Evolutionary conservation across 805 yeast species (phyloP).

Genomic region (Cyberlindnera veronae): DNA sequence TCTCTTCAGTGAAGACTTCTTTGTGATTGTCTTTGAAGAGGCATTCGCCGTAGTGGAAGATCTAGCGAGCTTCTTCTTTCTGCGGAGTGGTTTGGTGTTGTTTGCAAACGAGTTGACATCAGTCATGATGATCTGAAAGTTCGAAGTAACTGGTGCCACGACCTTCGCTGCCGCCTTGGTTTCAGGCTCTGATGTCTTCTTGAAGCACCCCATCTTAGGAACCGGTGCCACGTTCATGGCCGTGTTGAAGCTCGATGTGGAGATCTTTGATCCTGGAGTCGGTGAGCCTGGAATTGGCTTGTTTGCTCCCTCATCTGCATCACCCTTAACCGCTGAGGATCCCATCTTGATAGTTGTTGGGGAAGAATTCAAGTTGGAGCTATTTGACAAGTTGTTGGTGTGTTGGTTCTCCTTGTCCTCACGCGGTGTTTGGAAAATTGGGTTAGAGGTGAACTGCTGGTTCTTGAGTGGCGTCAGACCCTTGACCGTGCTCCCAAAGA

Average conservation of each 20-base stretch:
- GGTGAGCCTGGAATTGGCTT: slow-evolving; percentile 24
- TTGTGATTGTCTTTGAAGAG: slow-evolving; percentile 12
- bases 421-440: slow-evolving; percentile 23
- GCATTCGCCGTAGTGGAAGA: slow-evolving; percentile 19
- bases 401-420: slow-evolving; percentile 14
- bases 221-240: slow-evolving; percentile 5
- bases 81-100: slow-evolving; percentile 12
- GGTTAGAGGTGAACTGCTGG: slow-evolving; percentile 20
- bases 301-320: slow-evolving; percentile 6
- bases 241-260: slow-evolving; percentile 1
- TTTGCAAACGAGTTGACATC: slow-evolving; percentile 30
- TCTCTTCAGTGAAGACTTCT: slow-evolving; percentile 24
- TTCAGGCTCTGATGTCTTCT: slow-evolving; percentile 16
- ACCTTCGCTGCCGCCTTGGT: background rate
- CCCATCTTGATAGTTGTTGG: slow-evolving; percentile 30
- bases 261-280: slow-evolving; percentile 22
- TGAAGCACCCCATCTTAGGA: slow-evolving; percentile 29
- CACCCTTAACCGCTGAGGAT: slow-evolving; percentile 27
- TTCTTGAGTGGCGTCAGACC: slow-evolving; percentile 27
- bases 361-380: slow-evolving; percentile 23
- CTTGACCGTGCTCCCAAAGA: slow-evolving; percentile 9
- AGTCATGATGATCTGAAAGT: slow-evolving; percentile 34
- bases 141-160: slow-evolving; percentile 9
- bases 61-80: slow-evolving; percentile 22
- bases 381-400: no score